Evolutionary conservation across 1,284 basidiomycete genomes (phyloP).

Genomic region (Xerocomus amazonicus): DNA sequence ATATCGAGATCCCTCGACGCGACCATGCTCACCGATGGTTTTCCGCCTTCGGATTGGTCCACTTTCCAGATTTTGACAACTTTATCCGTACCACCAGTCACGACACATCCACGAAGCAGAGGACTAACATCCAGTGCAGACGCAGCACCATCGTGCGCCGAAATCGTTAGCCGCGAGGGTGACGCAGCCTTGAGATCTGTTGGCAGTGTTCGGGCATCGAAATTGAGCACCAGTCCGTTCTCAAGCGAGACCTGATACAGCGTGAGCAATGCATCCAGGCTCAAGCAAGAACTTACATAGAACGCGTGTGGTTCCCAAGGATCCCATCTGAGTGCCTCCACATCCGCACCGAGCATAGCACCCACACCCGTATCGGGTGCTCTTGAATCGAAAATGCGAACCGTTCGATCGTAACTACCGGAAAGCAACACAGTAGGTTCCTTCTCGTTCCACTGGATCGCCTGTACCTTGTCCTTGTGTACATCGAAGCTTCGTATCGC

Average conservation of each 20-base stretch:
- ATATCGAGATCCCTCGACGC: conserved; percentile 91
- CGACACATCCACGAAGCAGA: conserved; percentile 86
- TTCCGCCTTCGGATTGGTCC: conserved; percentile 60
- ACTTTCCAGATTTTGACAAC: conserved; percentile 95
- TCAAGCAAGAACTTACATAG: conserved; percentile 60
- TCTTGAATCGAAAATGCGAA: conserved; percentile 89
- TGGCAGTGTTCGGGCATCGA: conserved; percentile 83
- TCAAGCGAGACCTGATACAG: conserved; percentile 79
- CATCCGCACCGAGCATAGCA: conserved; percentile 81
- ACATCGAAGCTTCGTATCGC: conserved; percentile 82
- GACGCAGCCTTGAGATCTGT: conserved; percentile 58
- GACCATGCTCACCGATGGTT: conserved; percentile 83
- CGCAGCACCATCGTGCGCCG: conserved; percentile 94
- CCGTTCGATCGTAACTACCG: conserved; percentile 91
- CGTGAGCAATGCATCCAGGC: conserved; percentile 1
- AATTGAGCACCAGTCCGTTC: conserved; percentile 89
- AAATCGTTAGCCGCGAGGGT: conserved; percentile 81
- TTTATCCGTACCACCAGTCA: conserved; percentile 93
- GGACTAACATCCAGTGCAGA: conserved; percentile 91
- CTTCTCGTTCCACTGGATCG: conserved; percentile 90
- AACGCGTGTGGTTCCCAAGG: conserved; percentile 88
- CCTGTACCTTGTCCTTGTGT: conserved; percentile 97
- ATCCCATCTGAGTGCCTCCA: conserved; percentile 94
- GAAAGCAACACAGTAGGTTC: conserved; percentile 88
- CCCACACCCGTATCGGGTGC: conserved; percentile 78